These are phyloP conservation scores for Fusarium subglutinans DNA, from an alignment of 2,329 filamentous ascomycete genomes.

Conservation along the genomic window DNA sequence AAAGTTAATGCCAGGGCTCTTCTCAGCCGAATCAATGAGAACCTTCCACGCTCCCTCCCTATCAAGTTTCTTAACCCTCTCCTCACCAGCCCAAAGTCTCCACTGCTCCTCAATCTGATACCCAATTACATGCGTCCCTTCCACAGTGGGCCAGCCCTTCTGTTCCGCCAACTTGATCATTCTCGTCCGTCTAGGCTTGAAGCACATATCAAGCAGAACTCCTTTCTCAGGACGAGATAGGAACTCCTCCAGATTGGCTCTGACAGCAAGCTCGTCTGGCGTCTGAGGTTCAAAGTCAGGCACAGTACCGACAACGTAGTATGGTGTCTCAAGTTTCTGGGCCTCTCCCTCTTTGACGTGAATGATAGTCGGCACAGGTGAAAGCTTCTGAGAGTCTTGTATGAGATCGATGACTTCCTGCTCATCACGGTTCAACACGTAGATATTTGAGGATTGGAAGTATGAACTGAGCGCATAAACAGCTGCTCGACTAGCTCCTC, in stretches of 20 bases:
- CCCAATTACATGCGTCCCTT: slow-evolving; percentile 2
- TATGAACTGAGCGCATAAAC: neutral
- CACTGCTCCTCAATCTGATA: slow-evolving; percentile 16
- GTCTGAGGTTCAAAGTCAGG: neutral
- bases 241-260: neutral
- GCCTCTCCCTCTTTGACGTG: neutral
- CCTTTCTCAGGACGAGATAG: neutral
- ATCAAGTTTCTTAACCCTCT: neutral
- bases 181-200: slow-evolving; percentile 1
- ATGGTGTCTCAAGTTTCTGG: neutral
- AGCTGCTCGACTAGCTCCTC: slow-evolving; percentile 5
- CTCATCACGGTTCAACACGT: neutral
- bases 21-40: slow-evolving; percentile 1
- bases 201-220: slow-evolving; percentile 11
- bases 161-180: slow-evolving; percentile 10
- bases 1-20: neutral
- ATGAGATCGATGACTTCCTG: neutral
- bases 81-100: neutral
- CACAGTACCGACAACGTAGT: neutral
- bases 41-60: slow-evolving; percentile 6
- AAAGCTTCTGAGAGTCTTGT: neutral
- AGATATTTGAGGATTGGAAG: slow-evolving; percentile 3
- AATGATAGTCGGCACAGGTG: neutral
- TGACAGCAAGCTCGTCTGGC: neutral
- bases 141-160: neutral